These are phyloP conservation scores for Sclerotinia nivalis DNA, from an alignment of 2,329 filamentous ascomycete genomes.

Conservation along the genomic window DNA sequence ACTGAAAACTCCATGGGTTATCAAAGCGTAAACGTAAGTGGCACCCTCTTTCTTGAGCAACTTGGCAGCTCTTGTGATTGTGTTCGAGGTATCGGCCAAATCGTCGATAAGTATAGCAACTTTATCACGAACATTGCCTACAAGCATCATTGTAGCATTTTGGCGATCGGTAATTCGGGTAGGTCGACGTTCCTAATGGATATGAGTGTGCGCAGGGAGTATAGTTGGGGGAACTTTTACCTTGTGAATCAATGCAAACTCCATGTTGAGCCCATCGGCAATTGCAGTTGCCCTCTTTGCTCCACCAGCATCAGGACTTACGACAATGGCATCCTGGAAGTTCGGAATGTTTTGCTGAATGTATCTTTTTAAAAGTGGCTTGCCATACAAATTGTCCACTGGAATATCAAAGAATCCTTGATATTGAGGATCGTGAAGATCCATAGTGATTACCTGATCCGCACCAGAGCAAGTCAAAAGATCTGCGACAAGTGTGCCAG, in stretches of 20 bases:
- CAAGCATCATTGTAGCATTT: slow-evolving; percentile 94
- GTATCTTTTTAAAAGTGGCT: slow-evolving; percentile 69
- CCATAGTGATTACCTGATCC: slow-evolving; percentile 97
- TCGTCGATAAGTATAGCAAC: slow-evolving; percentile 93
- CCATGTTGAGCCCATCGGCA: slow-evolving; percentile 88
- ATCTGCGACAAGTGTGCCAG: slow-evolving; percentile 91
- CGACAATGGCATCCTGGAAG: slow-evolving; percentile 83
- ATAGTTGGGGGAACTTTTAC: slow-evolving; percentile 50
- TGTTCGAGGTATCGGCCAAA: slow-evolving; percentile 93
- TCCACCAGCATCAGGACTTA: slow-evolving; percentile 93
- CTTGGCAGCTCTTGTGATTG: slow-evolving; percentile 93
- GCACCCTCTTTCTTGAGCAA: slow-evolving; percentile 95
- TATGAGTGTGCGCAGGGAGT: slow-evolving; percentile 41
- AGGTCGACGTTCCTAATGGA: slow-evolving; percentile 75
- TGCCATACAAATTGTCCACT: slow-evolving; percentile 94
- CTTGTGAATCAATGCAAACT: slow-evolving; percentile 98
- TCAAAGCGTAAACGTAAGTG: slow-evolving; percentile 83
- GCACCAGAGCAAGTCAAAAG: slow-evolving; percentile 93
- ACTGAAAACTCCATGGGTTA: slow-evolving; percentile 93
- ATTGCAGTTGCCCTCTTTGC: slow-evolving; percentile 96
- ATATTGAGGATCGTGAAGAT: slow-evolving; percentile 93
- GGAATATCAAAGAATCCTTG: slow-evolving; percentile 99
- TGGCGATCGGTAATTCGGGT: slow-evolving; percentile 85
- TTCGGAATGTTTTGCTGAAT: slow-evolving; percentile 77
- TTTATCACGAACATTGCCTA: slow-evolving; percentile 78